These are phyloP conservation scores for Lasiodiplodia hormozganensis DNA, from an alignment of 2,329 filamentous ascomycete species.

Conservation along the genomic window DNA sequence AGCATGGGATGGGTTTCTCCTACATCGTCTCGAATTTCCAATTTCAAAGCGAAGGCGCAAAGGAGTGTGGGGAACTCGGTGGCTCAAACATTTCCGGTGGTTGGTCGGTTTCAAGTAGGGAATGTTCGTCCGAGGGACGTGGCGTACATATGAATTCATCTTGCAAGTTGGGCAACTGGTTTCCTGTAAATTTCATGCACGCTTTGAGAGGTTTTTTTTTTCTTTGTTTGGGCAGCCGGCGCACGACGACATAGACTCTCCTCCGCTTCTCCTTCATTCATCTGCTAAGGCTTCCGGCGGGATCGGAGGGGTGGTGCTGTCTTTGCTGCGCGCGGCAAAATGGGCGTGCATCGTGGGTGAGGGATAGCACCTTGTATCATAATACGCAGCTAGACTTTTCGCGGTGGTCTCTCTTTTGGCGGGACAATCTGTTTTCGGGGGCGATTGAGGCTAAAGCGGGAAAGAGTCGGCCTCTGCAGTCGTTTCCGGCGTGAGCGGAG, in stretches of 20 bases:
- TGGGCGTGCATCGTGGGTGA: background rate
- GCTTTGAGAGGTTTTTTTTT: background rate
- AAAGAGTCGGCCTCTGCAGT: background rate
- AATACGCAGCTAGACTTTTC: conserved; percentile 20
- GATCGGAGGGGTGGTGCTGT: conserved; percentile 18
- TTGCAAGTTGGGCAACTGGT: conserved; percentile 21
- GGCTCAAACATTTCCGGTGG: conserved; percentile 1
- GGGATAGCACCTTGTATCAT: conserved; percentile 13
- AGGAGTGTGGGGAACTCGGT: conserved; percentile 23
- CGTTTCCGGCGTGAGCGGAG: conserved; percentile 1
- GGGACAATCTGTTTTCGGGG: background rate
- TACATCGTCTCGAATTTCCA: conserved; percentile 25
- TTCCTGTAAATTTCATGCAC: conserved; percentile 14
- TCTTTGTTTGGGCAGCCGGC: background rate
- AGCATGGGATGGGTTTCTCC: conserved; percentile 20
- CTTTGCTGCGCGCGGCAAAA: conserved; percentile 10
- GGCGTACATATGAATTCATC: conserved; percentile 26
- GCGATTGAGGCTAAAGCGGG: conserved; percentile 19
- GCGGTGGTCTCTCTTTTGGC: conserved; percentile 1
- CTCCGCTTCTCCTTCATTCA: conserved; percentile 13
- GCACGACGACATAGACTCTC: conserved; percentile 8
- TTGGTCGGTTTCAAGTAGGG: conserved; percentile 24
- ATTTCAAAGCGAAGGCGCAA: conserved; percentile 27
- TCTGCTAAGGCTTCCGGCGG: conserved; percentile 10
- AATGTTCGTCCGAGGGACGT: background rate